Conservation (phyloP, 1,284 basidiomycete species). For the Schizophyllum amplum region DNA sequence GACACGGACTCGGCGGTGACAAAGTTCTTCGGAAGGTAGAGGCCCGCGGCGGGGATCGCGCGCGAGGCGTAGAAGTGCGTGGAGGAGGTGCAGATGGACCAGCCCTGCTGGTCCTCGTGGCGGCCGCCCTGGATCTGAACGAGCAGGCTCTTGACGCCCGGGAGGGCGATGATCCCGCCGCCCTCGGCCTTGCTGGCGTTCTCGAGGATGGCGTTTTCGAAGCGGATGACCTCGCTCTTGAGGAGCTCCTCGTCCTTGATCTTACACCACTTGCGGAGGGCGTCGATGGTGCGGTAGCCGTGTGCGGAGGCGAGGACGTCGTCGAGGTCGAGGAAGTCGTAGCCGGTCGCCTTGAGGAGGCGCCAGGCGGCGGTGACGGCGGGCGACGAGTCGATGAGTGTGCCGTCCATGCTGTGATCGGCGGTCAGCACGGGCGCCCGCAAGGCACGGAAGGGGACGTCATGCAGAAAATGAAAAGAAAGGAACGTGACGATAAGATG, state of each 20-base stretch:
- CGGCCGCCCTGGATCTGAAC: slow-evolving; percentile 12
- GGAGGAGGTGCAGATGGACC: slow-evolving; percentile 27
- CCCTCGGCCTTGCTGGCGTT: slow-evolving; percentile 27
- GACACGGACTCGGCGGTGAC: slow-evolving; percentile 55
- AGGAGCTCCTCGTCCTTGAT: slow-evolving; percentile 38
- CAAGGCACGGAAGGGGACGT: not conserved
- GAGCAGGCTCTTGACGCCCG: slow-evolving; percentile 31
- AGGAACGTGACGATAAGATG: not conserved
- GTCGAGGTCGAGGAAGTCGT: slow-evolving; percentile 29
- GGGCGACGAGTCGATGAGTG: slow-evolving; percentile 35
- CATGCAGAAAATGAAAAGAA: not conserved
- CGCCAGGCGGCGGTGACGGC: slow-evolving; percentile 41
- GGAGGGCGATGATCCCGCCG: slow-evolving; percentile 31
- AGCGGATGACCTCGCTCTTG: slow-evolving; percentile 32
- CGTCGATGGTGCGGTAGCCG: slow-evolving; percentile 48
- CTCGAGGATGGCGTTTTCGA: slow-evolving; percentile 34
- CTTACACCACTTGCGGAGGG: slow-evolving; percentile 39
- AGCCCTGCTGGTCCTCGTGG: slow-evolving; percentile 16
- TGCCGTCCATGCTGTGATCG: slow-evolving; percentile 13
- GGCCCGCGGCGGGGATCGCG: slow-evolving; percentile 25
- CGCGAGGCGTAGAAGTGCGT: slow-evolving; percentile 27
- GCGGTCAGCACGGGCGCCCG: not conserved
- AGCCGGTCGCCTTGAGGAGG: slow-evolving; percentile 23
- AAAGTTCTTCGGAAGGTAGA: slow-evolving; percentile 30
- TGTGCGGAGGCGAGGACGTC: slow-evolving; percentile 38